phyloP scores from a whole-genome alignment of 2,329 filamentous ascomycete species.

The Rhexocercosporidium sp. region DNA sequence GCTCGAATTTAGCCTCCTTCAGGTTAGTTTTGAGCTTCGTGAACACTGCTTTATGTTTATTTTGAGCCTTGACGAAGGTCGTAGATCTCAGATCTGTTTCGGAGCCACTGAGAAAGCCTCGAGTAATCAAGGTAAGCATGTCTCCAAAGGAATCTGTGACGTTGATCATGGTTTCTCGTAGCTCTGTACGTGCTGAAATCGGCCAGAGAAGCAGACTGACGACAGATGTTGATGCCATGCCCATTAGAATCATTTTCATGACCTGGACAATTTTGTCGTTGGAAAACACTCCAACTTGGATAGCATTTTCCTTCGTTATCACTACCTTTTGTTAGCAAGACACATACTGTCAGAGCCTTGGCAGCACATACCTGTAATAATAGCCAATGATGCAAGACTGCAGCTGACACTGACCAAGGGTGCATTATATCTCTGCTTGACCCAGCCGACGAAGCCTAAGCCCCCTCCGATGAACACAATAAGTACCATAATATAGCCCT shows the following conservation, averaged over 20 bases:
- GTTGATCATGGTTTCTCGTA: slow-evolving; percentile 75
- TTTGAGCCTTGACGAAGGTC: slow-evolving; percentile 66
- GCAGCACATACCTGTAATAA: slow-evolving; percentile 66
- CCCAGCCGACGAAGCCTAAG: slow-evolving; percentile 86
- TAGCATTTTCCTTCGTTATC: slow-evolving; percentile 87
- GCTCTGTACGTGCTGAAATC: slow-evolving; percentile 73
- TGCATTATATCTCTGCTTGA: slow-evolving; percentile 78
- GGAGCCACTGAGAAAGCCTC: slow-evolving; percentile 81
- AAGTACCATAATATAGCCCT: slow-evolving; percentile 78
- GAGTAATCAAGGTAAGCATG: slow-evolving; percentile 81
- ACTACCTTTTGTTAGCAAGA: slow-evolving; percentile 47
- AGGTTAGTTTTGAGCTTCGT: slow-evolving; percentile 76
- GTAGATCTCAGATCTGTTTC: slow-evolving; percentile 76
- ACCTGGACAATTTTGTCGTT: slow-evolving; percentile 82
- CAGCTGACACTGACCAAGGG: slow-evolving; percentile 84
- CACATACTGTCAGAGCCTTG: too few relatives aligned
- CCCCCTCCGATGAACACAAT: slow-evolving; percentile 85
- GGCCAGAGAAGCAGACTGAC: slow-evolving; percentile 82
- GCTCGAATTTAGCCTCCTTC: slow-evolving; percentile 86
- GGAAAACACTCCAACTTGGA: slow-evolving; percentile 82
- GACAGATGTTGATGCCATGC: slow-evolving; percentile 71
- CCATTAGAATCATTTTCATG: slow-evolving; percentile 82
- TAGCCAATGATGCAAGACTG: slow-evolving; percentile 84
- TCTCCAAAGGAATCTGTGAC: slow-evolving; percentile 78
- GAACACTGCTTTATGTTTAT: slow-evolving; percentile 70